These are phyloP conservation scores for Cystobasidium ongulense DNA, from an alignment of 768 basidiomycete genomes.

Conservation along the genomic window DNA sequence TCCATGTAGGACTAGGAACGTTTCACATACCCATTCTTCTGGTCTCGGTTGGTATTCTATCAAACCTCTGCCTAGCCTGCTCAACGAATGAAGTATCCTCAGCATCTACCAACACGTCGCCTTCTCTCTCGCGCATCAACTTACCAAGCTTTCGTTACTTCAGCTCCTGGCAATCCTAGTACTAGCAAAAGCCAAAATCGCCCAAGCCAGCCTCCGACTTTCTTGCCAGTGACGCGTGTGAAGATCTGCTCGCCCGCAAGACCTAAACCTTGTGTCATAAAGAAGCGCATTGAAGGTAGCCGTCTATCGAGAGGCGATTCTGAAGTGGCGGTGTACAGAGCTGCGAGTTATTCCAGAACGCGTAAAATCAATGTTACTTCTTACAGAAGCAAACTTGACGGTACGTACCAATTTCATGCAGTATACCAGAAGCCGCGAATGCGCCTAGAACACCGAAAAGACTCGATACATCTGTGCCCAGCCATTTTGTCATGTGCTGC, in stretches of 20 bases:
- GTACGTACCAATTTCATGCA: conserved; percentile 21
- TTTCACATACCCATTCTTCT: conserved; percentile 15
- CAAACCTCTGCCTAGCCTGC: conserved; percentile 19
- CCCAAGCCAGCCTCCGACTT: conserved; percentile 3
- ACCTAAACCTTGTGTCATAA: conserved; percentile 17
- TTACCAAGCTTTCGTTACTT: conserved; percentile 5
- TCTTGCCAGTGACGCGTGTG: conserved; percentile 1
- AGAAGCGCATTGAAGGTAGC: conserved; percentile 23
- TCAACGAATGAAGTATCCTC: not conserved
- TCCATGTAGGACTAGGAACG: too few species aligned
- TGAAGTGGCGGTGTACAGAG: conserved; percentile 6
- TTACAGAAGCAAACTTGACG: too few species aligned
- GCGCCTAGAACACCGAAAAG: conserved; percentile 20
- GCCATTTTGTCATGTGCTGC: not conserved
- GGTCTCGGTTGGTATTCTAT: conserved; percentile 20
- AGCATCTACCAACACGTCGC: not conserved
- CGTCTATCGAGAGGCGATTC: conserved; percentile 3
- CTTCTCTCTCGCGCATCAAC: not conserved
- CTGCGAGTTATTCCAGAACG: too few species aligned
- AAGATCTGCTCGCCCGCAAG: conserved; percentile 14
- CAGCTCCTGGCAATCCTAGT: conserved; percentile 18
- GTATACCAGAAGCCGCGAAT: conserved; percentile 11
- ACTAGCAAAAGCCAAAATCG: conserved; percentile 14
- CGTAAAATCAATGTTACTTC: too few species aligned
- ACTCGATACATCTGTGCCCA: not conserved